Conservation (phyloP, 2,329 filamentous ascomycete species). For the Alternaria tenuissima region DNA sequence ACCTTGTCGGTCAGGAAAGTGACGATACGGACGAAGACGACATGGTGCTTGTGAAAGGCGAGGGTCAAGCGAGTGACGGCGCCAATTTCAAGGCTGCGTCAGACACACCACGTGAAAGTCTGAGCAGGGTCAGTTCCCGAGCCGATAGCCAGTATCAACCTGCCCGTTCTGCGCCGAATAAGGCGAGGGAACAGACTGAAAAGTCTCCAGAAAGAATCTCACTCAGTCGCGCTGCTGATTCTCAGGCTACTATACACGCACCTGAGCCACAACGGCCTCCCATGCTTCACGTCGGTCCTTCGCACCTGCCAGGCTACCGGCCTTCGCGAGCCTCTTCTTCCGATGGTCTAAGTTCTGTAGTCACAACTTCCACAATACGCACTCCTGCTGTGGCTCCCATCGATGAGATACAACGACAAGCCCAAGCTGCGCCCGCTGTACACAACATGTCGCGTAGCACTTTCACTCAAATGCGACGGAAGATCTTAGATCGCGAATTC, state of each 20-base stretch:
- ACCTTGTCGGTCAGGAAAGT: conserved; percentile 39
- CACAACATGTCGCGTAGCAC: conserved; percentile 52
- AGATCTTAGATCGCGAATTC: conserved; percentile 91
- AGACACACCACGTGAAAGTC: conserved; percentile 34
- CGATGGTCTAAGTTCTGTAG: conserved; percentile 52
- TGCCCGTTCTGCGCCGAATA: conserved; percentile 28
- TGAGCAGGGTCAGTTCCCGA: conserved; percentile 32
- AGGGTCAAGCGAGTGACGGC: conserved; percentile 29
- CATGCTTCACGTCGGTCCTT: conserved; percentile 54
- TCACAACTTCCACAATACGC: conserved; percentile 45
- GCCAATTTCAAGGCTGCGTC: conserved; percentile 31
- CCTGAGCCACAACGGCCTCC: conserved; percentile 50
- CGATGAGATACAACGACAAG: conserved; percentile 39
- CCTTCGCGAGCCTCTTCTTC: conserved; percentile 57
- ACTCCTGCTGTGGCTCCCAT: conserved; percentile 43
- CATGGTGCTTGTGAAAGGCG: conserved; percentile 36
- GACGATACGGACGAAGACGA: conserved; percentile 48
- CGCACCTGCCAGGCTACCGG: conserved; percentile 59
- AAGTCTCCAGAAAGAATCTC: conserved; percentile 34
- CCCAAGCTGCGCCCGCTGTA: conserved; percentile 29
- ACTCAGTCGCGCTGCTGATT: conserved; percentile 28
- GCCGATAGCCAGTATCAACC: conserved; percentile 36
- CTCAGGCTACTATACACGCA: conserved; percentile 35
- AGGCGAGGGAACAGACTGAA: conserved; percentile 33
- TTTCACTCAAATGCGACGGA: conserved; percentile 74